These are phyloP conservation scores for Suzukiozyma palmioleophila DNA, from an alignment of 1,139 yeast species.

Conservation along the genomic window DNA sequence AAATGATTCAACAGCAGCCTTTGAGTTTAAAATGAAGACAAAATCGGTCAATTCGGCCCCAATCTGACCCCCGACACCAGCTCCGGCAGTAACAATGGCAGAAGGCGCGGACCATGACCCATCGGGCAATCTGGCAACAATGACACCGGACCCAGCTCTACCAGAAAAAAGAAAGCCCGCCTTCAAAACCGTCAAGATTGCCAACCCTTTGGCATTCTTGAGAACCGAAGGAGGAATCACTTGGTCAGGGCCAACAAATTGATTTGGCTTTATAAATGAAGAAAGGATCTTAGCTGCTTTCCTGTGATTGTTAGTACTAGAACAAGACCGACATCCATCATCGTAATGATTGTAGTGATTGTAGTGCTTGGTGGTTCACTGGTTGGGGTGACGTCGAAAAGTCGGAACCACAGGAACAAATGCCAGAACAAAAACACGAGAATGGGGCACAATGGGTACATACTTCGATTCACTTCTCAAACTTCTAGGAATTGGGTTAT, in stretches of 20 bases:
- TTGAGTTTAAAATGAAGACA: slow-evolving; percentile 83
- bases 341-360: too few species aligned
- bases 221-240: slow-evolving; percentile 88
- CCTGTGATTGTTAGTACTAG: slow-evolving; percentile 30
- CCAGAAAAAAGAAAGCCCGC: slow-evolving; percentile 97
- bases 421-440: background rate
- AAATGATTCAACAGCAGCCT: slow-evolving; percentile 88
- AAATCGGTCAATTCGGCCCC: slow-evolving; percentile 97
- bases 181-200: slow-evolving; percentile 83
- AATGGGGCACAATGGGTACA: slow-evolving; percentile 23
- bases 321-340: background rate
- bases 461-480: slow-evolving; percentile 82
- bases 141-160: slow-evolving; percentile 95
- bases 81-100: slow-evolving; percentile 94
- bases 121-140: slow-evolving; percentile 89
- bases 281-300: slow-evolving; percentile 94
- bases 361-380: background rate
- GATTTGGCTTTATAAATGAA: slow-evolving; percentile 93
- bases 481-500: slow-evolving; percentile 93
- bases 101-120: slow-evolving; percentile 99
- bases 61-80: slow-evolving; percentile 97
- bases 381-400: background rate
- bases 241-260: slow-evolving; percentile 82
- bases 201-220: slow-evolving; percentile 89
- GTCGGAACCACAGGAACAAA: background rate